Percentiles rank a stretch among this genome's conserved stretches.
Evolutionary conservation across 257 asterid genomes (phyloP).

Genomic region (Ilex aquifolium): DNA sequence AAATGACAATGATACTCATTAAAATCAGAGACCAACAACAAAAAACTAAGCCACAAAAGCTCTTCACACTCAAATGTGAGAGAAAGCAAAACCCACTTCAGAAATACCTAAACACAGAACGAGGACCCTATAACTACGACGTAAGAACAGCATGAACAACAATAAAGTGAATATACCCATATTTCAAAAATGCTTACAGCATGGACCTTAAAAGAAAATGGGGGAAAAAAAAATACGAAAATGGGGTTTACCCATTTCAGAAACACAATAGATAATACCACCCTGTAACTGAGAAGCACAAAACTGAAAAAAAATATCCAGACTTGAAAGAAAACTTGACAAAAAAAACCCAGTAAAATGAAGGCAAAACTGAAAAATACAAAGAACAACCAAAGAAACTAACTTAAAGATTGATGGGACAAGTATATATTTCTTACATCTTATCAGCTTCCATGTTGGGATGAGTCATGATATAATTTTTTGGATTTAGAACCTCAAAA

Average conservation of each 20-base stretch:
- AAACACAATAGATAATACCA: too few relatives aligned
- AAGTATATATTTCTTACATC: conserved; percentile 5
- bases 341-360: background rate
- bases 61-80: too few relatives aligned
- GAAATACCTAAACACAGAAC: too few relatives aligned
- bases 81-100: too few relatives aligned
- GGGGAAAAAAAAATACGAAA: background rate
- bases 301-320: background rate
- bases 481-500: conserved; percentile 3
- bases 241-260: background rate
- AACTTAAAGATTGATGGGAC: background rate
- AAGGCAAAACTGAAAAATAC: too few relatives aligned
- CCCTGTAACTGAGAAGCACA: background rate
- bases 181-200: too few relatives aligned
- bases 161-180: too few relatives aligned
- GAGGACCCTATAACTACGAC: too few relatives aligned
- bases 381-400: background rate
- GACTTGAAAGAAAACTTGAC: background rate
- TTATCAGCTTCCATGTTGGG: conserved; percentile 20
- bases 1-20: too few relatives aligned
- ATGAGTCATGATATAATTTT: conserved; percentile 9
- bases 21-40: too few relatives aligned
- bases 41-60: too few relatives aligned
- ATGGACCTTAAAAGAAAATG: background rate
- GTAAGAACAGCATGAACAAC: too few relatives aligned